Evolutionary conservation across 768 basidiomycete species (phyloP), one percentile per base, ranked within the genome.

Genomic region (Suillus decipiens): DNA sequence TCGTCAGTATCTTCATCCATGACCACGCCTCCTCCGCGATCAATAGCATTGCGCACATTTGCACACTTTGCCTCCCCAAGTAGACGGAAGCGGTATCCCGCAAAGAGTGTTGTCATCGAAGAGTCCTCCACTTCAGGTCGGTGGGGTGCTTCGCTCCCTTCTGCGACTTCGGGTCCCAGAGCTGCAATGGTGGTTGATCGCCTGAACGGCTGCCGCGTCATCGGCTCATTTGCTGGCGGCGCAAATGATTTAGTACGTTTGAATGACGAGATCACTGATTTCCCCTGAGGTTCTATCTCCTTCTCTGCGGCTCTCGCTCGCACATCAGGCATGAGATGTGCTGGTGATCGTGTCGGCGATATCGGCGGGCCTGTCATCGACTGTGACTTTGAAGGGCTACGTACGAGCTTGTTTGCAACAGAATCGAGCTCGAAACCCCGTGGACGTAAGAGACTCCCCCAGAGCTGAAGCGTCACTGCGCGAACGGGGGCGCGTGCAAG

Each of bases 161-260:
- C 68, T 1, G 64, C 62, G n/a, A 69, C 70, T 41, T 59, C 62
- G 2, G 66, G 62, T 19, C 65, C 66, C 48, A 69, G 43, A 14
- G 45, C 55, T 3, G 63, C 51, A 62, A 66, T 59, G 2, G 79
- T 78, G 42, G 73, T 70, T 42, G 75, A 78, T 43, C 83, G 80
- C 41, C 80, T 75, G 71, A 87, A 86, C 1, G 83, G 83, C 64
- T 77, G 80, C 55, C 74, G 77, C 31, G 76, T 66, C 8, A 70
- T 47, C 43, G 69, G 59, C 51, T 68, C 69, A 22, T 67, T 68
- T 42, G 61, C 67, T 19, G 72, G 74, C 2, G 84, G 82, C 1
- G 82, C 84, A 68, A 92, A 90, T 11, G 90, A 91, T 47, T 89
- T 85, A 10, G 82, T 76, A 7, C 91, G 83, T 65, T 83, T 76